Percentiles rank a stretch among this genome's conserved stretches.
Conservation (phyloP, 345 rosid species). For the Eucalyptus cloeziana region DNA sequence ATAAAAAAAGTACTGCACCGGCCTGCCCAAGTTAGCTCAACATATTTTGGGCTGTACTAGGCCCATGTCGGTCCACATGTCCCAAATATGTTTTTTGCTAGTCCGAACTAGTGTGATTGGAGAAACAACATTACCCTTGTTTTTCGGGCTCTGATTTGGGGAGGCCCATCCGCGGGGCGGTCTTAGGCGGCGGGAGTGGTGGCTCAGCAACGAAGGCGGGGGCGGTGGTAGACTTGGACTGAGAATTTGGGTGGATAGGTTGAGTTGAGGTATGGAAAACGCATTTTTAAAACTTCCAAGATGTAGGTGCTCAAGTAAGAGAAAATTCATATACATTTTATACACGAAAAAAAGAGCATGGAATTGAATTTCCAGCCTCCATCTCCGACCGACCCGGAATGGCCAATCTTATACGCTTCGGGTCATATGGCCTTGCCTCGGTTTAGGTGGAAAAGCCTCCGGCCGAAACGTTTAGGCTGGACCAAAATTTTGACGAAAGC, state of each 20-base stretch:
- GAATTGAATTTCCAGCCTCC: not conserved
- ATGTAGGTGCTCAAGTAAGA: not conserved
- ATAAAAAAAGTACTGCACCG: not conserved
- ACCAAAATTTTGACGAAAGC: not conserved
- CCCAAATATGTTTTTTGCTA: not conserved
- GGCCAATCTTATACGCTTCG: not conserved
- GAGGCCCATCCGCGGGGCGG: not conserved
- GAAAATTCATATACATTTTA: not conserved
- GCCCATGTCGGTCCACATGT: not conserved
- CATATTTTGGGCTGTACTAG: not conserved
- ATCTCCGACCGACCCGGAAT: not conserved
- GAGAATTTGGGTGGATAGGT: not conserved
- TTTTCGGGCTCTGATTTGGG: not conserved
- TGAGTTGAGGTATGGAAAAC: not conserved
- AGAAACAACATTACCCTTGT: not conserved
- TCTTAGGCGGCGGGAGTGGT: not conserved
- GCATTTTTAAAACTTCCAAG: not conserved
- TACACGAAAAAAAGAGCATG: not conserved
- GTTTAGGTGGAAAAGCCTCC: not conserved
- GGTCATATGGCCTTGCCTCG: not conserved
- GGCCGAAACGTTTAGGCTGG: rapidly evolving
- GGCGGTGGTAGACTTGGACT: not conserved
- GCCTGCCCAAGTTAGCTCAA: not conserved
- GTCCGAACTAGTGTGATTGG: not conserved
- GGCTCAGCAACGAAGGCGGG: not conserved